Base-by-base conservation (phyloP, 2,329 filamentous ascomycete species). In the Ampelomyces quisqualis region DNA sequence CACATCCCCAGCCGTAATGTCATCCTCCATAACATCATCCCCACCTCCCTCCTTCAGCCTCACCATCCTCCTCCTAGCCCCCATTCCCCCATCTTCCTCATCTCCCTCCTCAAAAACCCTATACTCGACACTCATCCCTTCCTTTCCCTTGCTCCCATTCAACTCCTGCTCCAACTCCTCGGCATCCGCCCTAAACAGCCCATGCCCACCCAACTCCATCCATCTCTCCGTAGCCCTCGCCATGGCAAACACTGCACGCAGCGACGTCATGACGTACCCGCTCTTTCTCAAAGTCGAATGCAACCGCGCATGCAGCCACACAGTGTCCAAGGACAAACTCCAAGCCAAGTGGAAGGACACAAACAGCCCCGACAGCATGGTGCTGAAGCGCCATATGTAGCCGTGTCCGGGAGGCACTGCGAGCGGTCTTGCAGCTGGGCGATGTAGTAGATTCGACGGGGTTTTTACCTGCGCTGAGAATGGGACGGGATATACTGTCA, bases 331-430 rank as follows among this genome's bases (percentile, higher is more conserved):
- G 30, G 49, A 55, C 1, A 61, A 5, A 4, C 44, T 44, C 67
- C 66, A 70, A 7, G 45, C 42, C 2, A 59, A 40, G n/a, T 67
- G 58, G 1, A 60, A 19, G 29, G 70, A 53, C 14, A 67, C 40
- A 15, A 67, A 59, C 3, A 63, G 24, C 3, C 53, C 60, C 2
- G 62, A 52, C 6, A 69, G 47, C 47, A 67, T 55, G 22, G 64
- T 63, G 0, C 61, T 63, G 45, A 70, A 70, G 7, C 68, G 67
- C 67, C 66, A 70, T 40, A 62, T 31, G 28, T 70, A 4, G 43
- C 42, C 0, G 57, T 61, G 38, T 66, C 56, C 13, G 64, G 62
- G 0, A 68, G 48, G 34, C 60, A 67, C 1, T 53, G 53, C 4
- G 47, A 38, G 22, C 48, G 48, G 7, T 45, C 35, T 0, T n/a